Base-by-base conservation (phyloP, 1,139 yeast genomes). In the Nakaseomyces uthaithaninus region DNA sequence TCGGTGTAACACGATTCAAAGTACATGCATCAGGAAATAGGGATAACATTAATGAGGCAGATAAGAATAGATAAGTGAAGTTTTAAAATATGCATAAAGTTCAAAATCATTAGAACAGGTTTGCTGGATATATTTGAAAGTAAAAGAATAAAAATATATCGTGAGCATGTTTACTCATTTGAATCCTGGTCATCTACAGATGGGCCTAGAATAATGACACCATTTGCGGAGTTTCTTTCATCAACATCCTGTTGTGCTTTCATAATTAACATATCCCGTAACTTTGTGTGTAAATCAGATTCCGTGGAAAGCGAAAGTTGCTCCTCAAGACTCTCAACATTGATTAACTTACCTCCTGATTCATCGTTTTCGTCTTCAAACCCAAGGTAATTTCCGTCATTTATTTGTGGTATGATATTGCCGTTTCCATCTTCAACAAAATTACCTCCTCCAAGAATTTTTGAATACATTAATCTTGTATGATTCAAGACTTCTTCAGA, bases 381-480 rank as follows among this genome's bases (percentile, higher is more conserved):
- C 3, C 38, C 26, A 6, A 28, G 37, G 16, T 22, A 35, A 8
- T 28, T 20, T 26, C 35, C 35, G 24, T 44, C 45, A 15, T 45
- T 42, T 17, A 54, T 38, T 38, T 52, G 54, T 11, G 59, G 59
- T 24, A 52, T 45, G 18, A 52, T 54, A 35, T 53, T 54, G 24
- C 57, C 57, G 40, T 51, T 51, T 8, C 53, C 59, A 37, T 61
- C 64, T 33, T 60, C 64, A 9, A 59, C 51, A 40, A 53, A 53
- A 24, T 52, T 52, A 12, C 62, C 61, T 8, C 64, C 96, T 19
- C 98, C 97, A 18, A 91, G 68, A 39, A 93, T 87, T 34, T 95
- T 91, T 57, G 93, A 89, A 62, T 91, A 91, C 69, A 87, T 91
- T 55, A 86, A 89, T 49, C 99, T 73, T 3, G 95, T 89, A 59